A percentile compares a stretch with the other conserved stretches of the same genome.
phyloP scores from a whole-genome alignment of 2,329 filamentous ascomycete species.

The Microsporum canis region DNA sequence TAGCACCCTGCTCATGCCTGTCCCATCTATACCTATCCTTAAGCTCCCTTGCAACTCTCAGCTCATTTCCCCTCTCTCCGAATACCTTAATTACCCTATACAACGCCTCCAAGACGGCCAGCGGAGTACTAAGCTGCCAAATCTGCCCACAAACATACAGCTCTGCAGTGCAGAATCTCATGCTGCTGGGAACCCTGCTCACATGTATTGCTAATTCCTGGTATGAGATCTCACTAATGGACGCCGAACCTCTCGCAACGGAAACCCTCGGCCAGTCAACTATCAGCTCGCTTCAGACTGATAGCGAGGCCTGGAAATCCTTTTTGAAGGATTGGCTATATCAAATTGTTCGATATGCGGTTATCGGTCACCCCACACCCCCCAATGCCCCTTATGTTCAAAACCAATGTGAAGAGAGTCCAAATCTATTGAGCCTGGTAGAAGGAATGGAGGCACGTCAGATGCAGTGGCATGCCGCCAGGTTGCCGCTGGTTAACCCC shows the following conservation, averaged over 20 bases:
- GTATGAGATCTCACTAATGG: conserved; percentile 29
- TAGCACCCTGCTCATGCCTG: conserved; percentile 28
- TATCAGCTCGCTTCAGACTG: conserved; percentile 19
- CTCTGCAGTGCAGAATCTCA: conserved; percentile 36
- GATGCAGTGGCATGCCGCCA: conserved; percentile 28
- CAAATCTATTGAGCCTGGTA: conserved; percentile 29
- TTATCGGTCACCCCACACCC: conserved; percentile 25
- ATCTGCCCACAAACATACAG: conserved; percentile 33
- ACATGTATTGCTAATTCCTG: conserved; percentile 36
- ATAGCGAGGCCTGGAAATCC: conserved; percentile 19
- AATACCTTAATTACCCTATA: conserved; percentile 35
- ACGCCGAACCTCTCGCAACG: conserved; percentile 28
- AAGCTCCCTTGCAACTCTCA: conserved; percentile 32
- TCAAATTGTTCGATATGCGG: conserved; percentile 25
- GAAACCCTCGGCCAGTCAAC: conserved; percentile 25
- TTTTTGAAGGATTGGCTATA: conserved; percentile 32
- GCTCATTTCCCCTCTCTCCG: conserved; percentile 32
- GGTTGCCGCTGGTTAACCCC: neutral
- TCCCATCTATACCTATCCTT: conserved; percentile 36
- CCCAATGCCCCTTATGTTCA: conserved; percentile 15
- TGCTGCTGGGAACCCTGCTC: conserved; percentile 36
- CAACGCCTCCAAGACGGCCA: conserved; percentile 33
- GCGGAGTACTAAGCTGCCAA: conserved; percentile 32
- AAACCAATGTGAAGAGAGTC: conserved; percentile 23
- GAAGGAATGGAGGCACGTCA: conserved; percentile 34